Percentiles rank a stretch among this genome's conserved stretches.
Evolutionary conservation across 306 rosid species (phyloP).

Genomic region (Acacia acuminata): DNA sequence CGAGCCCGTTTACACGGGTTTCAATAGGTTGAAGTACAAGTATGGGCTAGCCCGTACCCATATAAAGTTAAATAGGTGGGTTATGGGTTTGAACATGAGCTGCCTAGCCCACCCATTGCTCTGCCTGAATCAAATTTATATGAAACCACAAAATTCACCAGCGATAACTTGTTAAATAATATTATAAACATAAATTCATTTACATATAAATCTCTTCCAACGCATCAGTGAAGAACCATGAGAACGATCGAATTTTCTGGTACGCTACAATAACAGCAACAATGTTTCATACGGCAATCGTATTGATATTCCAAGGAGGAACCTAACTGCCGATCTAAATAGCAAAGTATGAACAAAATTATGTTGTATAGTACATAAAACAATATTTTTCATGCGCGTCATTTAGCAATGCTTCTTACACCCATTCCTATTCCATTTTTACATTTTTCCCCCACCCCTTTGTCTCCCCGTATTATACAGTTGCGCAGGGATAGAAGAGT

Average conservation of each 20-base stretch:
- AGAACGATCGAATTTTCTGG: not conserved
- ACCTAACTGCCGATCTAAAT: not conserved
- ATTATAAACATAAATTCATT: not conserved
- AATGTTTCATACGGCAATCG: not conserved
- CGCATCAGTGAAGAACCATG: not conserved
- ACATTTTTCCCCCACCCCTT: slow-evolving; percentile 41
- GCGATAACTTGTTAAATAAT: not conserved
- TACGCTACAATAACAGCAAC: not conserved
- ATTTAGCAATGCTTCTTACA: slow-evolving; percentile 42
- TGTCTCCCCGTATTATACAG: slow-evolving; percentile 60
- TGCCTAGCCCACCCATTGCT: too few relatives aligned
- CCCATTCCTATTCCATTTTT: slow-evolving; percentile 29
- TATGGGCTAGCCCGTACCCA: too few relatives aligned
- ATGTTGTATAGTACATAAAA: slow-evolving; percentile 45
- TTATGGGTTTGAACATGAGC: too few relatives aligned
- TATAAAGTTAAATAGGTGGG: too few relatives aligned
- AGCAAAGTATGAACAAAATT: slow-evolving; percentile 38
- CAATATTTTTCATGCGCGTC: slow-evolving; percentile 45
- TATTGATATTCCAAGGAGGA: not conserved
- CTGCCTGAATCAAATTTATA: not conserved
- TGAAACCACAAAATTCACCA: not conserved
- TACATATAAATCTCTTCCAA: not conserved
- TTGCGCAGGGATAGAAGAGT: slow-evolving; percentile 46
- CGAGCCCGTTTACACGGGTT: too few relatives aligned
- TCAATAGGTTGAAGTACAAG: too few relatives aligned